phyloP scores from a whole-genome alignment of 352 stramenopile genomes.

The Phytopythium boreale region DNA sequence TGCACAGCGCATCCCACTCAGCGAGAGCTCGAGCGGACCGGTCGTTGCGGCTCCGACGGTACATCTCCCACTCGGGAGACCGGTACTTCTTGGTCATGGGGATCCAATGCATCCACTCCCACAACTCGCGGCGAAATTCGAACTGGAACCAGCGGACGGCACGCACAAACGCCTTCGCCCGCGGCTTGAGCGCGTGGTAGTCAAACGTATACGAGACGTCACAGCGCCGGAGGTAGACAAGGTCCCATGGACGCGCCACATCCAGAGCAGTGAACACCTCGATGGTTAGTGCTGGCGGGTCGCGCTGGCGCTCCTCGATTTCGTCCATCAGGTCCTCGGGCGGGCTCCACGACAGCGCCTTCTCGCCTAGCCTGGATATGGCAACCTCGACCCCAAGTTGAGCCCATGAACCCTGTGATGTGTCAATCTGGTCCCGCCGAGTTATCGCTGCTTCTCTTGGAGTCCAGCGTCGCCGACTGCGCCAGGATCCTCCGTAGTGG shows the following conservation, averaged over 20 bases:
- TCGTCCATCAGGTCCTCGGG: not conserved
- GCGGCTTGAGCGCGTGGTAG: not conserved
- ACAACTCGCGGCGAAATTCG: slow-evolving; percentile 3
- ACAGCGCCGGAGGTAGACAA: not conserved
- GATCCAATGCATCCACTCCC: slow-evolving; percentile 5
- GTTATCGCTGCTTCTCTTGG: not conserved
- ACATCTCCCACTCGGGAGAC: not conserved
- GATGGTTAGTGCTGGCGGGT: not conserved
- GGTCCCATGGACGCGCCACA: not conserved
- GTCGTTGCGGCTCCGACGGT: not conserved
- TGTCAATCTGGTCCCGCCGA: slow-evolving; percentile 2
- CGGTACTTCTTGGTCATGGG: not conserved
- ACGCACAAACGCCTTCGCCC: not conserved
- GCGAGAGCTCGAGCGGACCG: not conserved
- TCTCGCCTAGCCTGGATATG: not conserved
- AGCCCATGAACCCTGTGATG: not conserved
- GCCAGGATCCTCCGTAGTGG: not conserved
- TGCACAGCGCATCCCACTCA: not conserved
- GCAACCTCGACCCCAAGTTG: not conserved
- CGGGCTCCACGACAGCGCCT: slow-evolving; percentile 3
- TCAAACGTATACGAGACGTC: not conserved
- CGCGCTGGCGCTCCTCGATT: not conserved
- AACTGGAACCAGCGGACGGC: slow-evolving; percentile 5
- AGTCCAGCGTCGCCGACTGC: no score
- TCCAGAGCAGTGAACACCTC: not conserved